Evolutionary conservation across 495 filamentous ascomycete genomes (phyloP), one percentile per base, ranked within the genome.

Genomic region (Aspergillus bertholletiae): DNA sequence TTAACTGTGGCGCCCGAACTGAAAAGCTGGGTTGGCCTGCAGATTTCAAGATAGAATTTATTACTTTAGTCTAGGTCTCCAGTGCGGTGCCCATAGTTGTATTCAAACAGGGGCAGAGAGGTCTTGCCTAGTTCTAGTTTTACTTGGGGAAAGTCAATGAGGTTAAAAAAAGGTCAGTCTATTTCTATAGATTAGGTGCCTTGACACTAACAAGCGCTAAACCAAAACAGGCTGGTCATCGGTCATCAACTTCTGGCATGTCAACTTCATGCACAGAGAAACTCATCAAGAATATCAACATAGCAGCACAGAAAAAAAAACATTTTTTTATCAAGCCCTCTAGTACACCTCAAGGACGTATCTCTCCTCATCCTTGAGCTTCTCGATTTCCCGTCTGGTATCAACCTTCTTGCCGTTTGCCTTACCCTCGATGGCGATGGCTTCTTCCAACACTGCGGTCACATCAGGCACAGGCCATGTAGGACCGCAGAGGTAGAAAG

Each of bases 381-480:
- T 83, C 75, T 98, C 93, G 70, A 97, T 96, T 81, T 96, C 93
- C 81, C 91, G 94, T 60, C 76, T 79, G n/a, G 86, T 76, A 62
- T 96, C 91, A 37, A 94, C 81, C 84, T 90, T 97, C 76, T 84
- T 87, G 24, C 85, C 84, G 32, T 70, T 71, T 49, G 61, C 66
- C 75, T 83, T 83, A n/a, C 84, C 88, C 58, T 95, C 85, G n/a
- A 72, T 67, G 32, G 84, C 85, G 59, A 97, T 90, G 6, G 94
- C 94, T 78, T 97, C 94, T 77, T 96, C 82, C 55, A 98, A 72
- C 56, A 97, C 94, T 46, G 84, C 85, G 9, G 92, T 96, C 22
- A 98, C 94, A 74, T 98, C 95, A n/a, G 94, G 95, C 40, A 98
- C 94, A 8, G 94, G 94, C 95, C 95, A 97, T 17, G 94, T 97